Conservation (phyloP, 1,139 yeast species). For the Saccharomycopsis hybrid region DNA sequence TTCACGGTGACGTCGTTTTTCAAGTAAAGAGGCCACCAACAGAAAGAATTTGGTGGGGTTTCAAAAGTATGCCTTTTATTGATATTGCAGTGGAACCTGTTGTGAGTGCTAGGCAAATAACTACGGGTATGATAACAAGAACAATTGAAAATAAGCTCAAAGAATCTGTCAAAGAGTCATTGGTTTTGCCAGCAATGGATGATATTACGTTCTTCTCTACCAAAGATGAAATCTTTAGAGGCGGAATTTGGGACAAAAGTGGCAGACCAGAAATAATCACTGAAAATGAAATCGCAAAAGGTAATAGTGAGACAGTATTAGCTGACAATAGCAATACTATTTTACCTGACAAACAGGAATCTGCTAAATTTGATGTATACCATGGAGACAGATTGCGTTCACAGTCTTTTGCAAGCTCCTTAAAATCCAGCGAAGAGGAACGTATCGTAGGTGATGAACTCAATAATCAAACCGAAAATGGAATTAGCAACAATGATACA, state of each 20-base stretch:
- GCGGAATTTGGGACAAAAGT: conserved; percentile 80
- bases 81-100: conserved; percentile 79
- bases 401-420: conserved; percentile 6
- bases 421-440: conserved; percentile 9
- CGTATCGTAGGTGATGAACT: conserved; percentile 5
- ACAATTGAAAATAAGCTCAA: conserved; percentile 72
- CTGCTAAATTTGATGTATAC: background rate
- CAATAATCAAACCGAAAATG: background rate
- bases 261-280: conserved; percentile 25
- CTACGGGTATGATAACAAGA: conserved; percentile 71
- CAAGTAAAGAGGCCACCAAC: conserved; percentile 86
- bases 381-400: conserved; percentile 1
- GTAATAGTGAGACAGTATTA: conserved; percentile 7
- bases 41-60: conserved; percentile 83
- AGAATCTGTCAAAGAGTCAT: conserved; percentile 70
- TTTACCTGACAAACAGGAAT: background rate
- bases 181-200: conserved; percentile 85
- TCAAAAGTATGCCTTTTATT: conserved; percentile 71
- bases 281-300: conserved; percentile 8
- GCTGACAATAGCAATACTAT: background rate
- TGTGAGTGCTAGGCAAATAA: conserved; percentile 75
- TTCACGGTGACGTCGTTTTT: conserved; percentile 70
- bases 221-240: conserved; percentile 63
- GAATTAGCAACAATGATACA: conserved; percentile 2
- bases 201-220: conserved; percentile 72